phyloP scores from a whole-genome alignment of 2,329 filamentous ascomycete species.

The Colletotrichum gigasporum region DNA sequence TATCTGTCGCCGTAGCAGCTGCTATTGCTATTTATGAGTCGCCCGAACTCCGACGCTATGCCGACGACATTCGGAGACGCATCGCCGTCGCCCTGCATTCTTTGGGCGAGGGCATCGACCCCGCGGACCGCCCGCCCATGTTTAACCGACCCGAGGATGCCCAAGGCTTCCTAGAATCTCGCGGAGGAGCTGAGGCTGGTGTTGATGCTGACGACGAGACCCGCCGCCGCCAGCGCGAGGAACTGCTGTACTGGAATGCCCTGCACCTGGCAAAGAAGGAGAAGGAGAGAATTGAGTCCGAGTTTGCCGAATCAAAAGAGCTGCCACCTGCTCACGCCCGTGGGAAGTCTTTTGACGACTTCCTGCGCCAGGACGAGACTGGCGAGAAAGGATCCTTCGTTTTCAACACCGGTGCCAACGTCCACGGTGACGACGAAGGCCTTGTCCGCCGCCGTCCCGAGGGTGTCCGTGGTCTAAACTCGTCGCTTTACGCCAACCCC shows the following conservation, averaged over 20 bases:
- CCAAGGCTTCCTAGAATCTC: conserved; percentile 67
- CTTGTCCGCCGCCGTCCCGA: conserved; percentile 59
- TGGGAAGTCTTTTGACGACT: conserved; percentile 66
- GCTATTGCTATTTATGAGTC: conserved; percentile 71
- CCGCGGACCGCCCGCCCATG: conserved; percentile 57
- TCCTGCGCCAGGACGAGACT: conserved; percentile 59
- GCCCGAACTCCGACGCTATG: conserved; percentile 69
- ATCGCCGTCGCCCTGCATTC: conserved; percentile 69
- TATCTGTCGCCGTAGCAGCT: conserved; percentile 65
- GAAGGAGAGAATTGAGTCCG: conserved; percentile 36
- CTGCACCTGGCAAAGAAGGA: conserved; percentile 60
- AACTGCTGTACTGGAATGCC: conserved; percentile 73
- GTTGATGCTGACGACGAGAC: conserved; percentile 72
- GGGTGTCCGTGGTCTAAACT: conserved; percentile 55
- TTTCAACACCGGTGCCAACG: conserved; percentile 65
- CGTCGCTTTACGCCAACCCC: conserved; percentile 64
- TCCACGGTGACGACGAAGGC: conserved; percentile 50
- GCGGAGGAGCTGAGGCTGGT: conserved; percentile 54
- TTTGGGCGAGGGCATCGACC: conserved; percentile 65
- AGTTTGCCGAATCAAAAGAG: conserved; percentile 30
- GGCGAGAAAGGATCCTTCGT: conserved; percentile 66
- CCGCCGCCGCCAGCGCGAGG: conserved; percentile 68
- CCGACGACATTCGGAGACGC: conserved; percentile 68
- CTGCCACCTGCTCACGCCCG: conserved; percentile 27
- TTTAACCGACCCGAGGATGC: conserved; percentile 75